These are phyloP conservation scores for Mycena sanguinolenta DNA, from an alignment of 768 basidiomycete genomes.

Conservation along the genomic window DNA sequence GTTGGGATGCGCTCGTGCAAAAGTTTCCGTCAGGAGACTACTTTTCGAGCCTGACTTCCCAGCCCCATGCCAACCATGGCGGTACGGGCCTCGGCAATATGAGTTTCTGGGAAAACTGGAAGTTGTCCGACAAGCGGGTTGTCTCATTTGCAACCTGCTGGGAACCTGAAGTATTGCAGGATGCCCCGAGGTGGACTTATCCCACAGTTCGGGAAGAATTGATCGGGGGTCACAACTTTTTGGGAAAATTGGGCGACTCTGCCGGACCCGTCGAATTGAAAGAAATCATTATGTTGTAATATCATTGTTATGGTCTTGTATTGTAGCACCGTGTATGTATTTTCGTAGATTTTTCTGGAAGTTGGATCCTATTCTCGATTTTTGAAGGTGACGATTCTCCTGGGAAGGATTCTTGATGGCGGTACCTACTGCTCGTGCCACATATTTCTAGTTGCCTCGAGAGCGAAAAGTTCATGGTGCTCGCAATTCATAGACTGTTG, in stretches of 20 bases:
- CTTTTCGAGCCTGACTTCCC: neutral
- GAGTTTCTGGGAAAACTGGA: constrained; percentile 27
- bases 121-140: constrained; percentile 27
- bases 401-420: too few species aligned
- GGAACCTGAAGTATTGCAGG: constrained; percentile 23
- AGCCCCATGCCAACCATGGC: constrained; percentile 14
- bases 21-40: neutral
- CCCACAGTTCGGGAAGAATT: neutral
- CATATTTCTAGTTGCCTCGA: too few species aligned
- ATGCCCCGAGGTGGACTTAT: constrained; percentile 14
- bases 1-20: constrained; percentile 21
- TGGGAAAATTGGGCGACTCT: constrained; percentile 16
- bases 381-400: too few species aligned
- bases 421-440: too few species aligned
- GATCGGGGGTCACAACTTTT: constrained; percentile 4
- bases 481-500: too few species aligned
- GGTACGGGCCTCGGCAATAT: neutral
- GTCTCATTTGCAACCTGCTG: constrained; percentile 19
- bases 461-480: too few species aligned
- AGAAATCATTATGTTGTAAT: neutral
- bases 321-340: too few species aligned
- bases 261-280: neutral
- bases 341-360: too few species aligned
- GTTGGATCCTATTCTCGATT: too few species aligned
- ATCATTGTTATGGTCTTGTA: too few species aligned